Percentiles rank a stretch among this genome's conserved stretches.
These are phyloP conservation scores for Coprinopsis cinerea DNA, from an alignment of 768 basidiomycete genomes.

Conservation along the genomic window DNA sequence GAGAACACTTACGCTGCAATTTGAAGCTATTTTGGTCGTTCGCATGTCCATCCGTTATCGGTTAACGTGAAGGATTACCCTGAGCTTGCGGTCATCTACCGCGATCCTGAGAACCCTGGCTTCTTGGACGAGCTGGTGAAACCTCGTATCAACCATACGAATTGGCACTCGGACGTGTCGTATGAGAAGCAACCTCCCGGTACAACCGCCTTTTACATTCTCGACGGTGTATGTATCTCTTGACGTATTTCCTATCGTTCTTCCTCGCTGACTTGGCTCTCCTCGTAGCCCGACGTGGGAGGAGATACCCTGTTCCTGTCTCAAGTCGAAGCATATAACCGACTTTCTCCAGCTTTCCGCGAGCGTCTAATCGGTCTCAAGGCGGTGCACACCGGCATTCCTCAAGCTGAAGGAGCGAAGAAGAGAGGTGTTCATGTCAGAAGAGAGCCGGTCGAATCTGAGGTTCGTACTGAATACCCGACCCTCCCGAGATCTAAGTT, in stretches of 20 bases:
- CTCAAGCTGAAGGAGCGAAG: slow-evolving; percentile 40
- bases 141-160: slow-evolving; percentile 32
- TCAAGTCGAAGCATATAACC: slow-evolving; percentile 52
- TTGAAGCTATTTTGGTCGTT: slow-evolving; percentile 26
- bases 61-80: slow-evolving; percentile 51
- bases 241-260: background rate
- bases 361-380: slow-evolving; percentile 50
- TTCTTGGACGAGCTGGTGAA: slow-evolving; percentile 37
- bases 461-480: slow-evolving; percentile 18
- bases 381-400: slow-evolving; percentile 49
- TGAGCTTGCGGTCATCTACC: slow-evolving; percentile 32
- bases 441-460: slow-evolving; percentile 42
- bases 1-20: background rate
- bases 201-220: slow-evolving; percentile 47
- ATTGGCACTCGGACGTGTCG: slow-evolving; percentile 50
- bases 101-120: slow-evolving; percentile 36
- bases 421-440: slow-evolving; percentile 40
- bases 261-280: slow-evolving; percentile 20
- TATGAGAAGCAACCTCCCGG: slow-evolving; percentile 51
- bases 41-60: slow-evolving; percentile 34
- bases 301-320: slow-evolving; percentile 53
- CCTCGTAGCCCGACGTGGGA: slow-evolving; percentile 32
- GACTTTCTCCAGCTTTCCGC: slow-evolving; percentile 50
- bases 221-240: slow-evolving; percentile 30
- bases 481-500: slow-evolving; percentile 23